phyloP scores from a whole-genome alignment of 768 basidiomycete genomes.

The Leccinum obscurum region DNA sequence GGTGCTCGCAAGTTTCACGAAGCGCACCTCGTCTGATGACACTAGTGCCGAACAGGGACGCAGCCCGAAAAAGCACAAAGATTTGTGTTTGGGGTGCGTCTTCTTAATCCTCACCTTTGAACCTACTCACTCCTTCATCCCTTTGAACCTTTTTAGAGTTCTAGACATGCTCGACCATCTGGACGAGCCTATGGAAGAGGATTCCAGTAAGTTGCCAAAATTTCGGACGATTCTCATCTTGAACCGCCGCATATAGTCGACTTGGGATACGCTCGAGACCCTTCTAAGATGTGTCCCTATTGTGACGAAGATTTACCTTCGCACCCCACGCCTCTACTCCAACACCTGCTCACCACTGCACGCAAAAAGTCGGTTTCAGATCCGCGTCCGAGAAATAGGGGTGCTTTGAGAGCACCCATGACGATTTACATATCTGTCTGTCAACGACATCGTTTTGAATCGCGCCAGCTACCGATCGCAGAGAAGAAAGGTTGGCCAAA shows the following conservation, averaged over 20 bases:
- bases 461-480: slow-evolving; percentile 69
- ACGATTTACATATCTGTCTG: slow-evolving; percentile 66
- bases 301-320: slow-evolving; percentile 72
- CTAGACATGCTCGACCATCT: slow-evolving; percentile 11
- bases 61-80: slow-evolving; percentile 36
- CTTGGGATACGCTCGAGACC: slow-evolving; percentile 54
- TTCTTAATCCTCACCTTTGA: background rate
- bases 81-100: slow-evolving; percentile 18
- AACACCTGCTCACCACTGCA: slow-evolving; percentile 51
- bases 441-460: slow-evolving; percentile 79
- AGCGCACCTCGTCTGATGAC: slow-evolving; percentile 36
- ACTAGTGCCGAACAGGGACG: slow-evolving; percentile 30
- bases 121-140: slow-evolving; percentile 10
- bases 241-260: slow-evolving; percentile 42
- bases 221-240: background rate
- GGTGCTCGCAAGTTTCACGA: slow-evolving; percentile 34
- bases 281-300: slow-evolving; percentile 73
- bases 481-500: slow-evolving; percentile 75
- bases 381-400: slow-evolving; percentile 65
- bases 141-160: slow-evolving; percentile 12
- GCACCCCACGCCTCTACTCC: slow-evolving; percentile 58
- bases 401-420: slow-evolving; percentile 55
- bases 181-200: slow-evolving; percentile 35
- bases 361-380: slow-evolving; percentile 56
- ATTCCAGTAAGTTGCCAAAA: slow-evolving; percentile 38